Evolutionary conservation across 306 rosid species (phyloP).

Genomic region (Geum urbanum): DNA sequence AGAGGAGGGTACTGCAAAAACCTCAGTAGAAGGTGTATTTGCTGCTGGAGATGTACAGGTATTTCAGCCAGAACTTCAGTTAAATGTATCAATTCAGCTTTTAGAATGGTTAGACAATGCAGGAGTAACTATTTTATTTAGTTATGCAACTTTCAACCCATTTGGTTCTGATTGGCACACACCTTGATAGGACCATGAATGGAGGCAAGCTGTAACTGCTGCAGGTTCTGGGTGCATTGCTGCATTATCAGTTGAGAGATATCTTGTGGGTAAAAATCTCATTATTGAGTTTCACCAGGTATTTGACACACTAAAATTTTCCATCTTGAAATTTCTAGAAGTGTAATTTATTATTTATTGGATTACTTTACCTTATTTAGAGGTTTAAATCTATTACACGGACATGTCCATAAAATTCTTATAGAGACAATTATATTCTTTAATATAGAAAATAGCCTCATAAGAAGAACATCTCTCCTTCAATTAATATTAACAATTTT

Average conservation of each 20-base stretch:
- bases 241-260: conserved; percentile 92
- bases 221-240: conserved; percentile 98
- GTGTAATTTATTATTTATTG: not conserved
- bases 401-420: not conserved
- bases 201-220: conserved; percentile 99
- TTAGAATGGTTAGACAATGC: not conserved
- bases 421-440: not conserved
- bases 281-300: conserved; percentile 97
- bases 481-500: not conserved
- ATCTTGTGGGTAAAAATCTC: conserved; percentile 71
- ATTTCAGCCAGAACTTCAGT: conserved; percentile 20
- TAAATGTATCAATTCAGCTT: not conserved
- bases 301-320: conserved; percentile 22
- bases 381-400: conserved; percentile 6
- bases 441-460: not conserved
- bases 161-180: conserved; percentile 9
- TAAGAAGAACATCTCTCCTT: not conserved
- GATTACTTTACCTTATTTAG: not conserved
- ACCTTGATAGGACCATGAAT: conserved; percentile 70
- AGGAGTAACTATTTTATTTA: not conserved
- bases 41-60: conserved; percentile 99
- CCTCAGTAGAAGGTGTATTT: conserved; percentile 85
- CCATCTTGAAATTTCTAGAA: conserved; percentile 14
- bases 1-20: conserved; percentile 65
- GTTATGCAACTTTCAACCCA: not conserved